Base-by-base conservation (phyloP, 1,284 basidiomycete genomes). In the Butyriboletus appendiculatus region DNA sequence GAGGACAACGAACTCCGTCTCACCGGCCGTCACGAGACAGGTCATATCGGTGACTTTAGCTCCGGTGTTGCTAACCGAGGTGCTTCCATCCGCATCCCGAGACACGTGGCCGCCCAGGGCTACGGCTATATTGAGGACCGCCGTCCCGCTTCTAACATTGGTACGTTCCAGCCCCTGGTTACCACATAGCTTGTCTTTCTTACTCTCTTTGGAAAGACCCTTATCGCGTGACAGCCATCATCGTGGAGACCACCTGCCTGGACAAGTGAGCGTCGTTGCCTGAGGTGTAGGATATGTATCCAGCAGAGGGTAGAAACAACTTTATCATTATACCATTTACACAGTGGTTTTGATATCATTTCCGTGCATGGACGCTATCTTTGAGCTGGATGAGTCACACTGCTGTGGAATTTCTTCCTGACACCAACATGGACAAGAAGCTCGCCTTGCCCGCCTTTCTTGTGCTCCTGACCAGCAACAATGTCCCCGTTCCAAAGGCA, bases 21-120 rank as follows among this genome's bases (percentile, higher is more conserved):
- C 67, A 96, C 94, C 41, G 95, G 96, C 59, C 85, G 87, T 62
- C 95, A 97, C 73, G 97, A 99, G 84, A 99, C 97, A 46, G 96
- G 92, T 58, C 94, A 96, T 77, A 98, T 99, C 70, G 85, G 89
- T 66, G 73, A 76, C 56, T 99, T 99, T 82, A 92, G 89, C 62
- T 93, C 92, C 56, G 96, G 96, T 76, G 92, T 98, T 58, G 96
- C 96, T 66, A 94, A 99, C 82, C 93, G 96, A 76, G 96, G 95
- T 70, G 94, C 94, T 48, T 96, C 91, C n/a, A 92, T 95, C 74
- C 88, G 93, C 79, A 89, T 97, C 54, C 96, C 96, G 52, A 81
- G 95, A 66, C 93, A 96, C 73, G 94, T 97, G 65, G 91, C 89
- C 55, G 81, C 89, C 34, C 88, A 96, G 76, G 96, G 96, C 59